Conservation (phyloP, 2,329 filamentous ascomycete species). For the Teratosphaeria pseudoeucalypti region DNA sequence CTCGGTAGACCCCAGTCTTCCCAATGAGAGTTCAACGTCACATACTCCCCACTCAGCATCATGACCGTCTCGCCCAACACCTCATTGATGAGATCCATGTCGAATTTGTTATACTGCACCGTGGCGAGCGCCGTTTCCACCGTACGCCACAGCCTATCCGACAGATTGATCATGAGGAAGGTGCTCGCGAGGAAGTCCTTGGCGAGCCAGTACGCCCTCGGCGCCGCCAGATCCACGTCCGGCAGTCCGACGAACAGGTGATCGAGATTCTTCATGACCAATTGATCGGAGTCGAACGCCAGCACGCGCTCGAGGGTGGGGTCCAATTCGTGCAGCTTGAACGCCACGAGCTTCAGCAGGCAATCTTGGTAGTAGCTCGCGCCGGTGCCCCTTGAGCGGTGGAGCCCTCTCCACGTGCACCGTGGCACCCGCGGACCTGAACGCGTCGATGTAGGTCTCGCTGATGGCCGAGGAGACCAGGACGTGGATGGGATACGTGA, state of each 20-base stretch:
- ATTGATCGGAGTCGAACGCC: slow-evolving; percentile 20
- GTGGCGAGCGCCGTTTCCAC: slow-evolving; percentile 12
- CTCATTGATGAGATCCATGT: slow-evolving; percentile 24
- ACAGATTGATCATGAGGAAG: slow-evolving; percentile 20
- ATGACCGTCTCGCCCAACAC: slow-evolving; percentile 18
- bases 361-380: slow-evolving; percentile 18
- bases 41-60: slow-evolving; percentile 19
- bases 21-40: slow-evolving; percentile 22
- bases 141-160: slow-evolving; percentile 15
- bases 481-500: slow-evolving; percentile 16
- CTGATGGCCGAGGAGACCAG: slow-evolving; percentile 12
- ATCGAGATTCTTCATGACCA: slow-evolving; percentile 20
- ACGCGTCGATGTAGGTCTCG: slow-evolving; percentile 9
- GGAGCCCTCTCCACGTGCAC: slow-evolving; percentile 15
- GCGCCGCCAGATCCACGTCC: slow-evolving; percentile 17
- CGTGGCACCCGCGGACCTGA: slow-evolving; percentile 7
- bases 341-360: slow-evolving; percentile 20
- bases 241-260: slow-evolving; percentile 19
- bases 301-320: slow-evolving; percentile 14
- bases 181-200: slow-evolving; percentile 19
- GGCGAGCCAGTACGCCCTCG: slow-evolving; percentile 22
- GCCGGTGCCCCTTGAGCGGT: slow-evolving; percentile 4
- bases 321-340: slow-evolving; percentile 20
- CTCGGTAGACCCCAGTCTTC: slow-evolving; percentile 23
- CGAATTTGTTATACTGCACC: slow-evolving; percentile 15